phyloP scores from a whole-genome alignment of 2,329 filamentous ascomycete genomes.

The Nigrograna mackinnonii region DNA sequence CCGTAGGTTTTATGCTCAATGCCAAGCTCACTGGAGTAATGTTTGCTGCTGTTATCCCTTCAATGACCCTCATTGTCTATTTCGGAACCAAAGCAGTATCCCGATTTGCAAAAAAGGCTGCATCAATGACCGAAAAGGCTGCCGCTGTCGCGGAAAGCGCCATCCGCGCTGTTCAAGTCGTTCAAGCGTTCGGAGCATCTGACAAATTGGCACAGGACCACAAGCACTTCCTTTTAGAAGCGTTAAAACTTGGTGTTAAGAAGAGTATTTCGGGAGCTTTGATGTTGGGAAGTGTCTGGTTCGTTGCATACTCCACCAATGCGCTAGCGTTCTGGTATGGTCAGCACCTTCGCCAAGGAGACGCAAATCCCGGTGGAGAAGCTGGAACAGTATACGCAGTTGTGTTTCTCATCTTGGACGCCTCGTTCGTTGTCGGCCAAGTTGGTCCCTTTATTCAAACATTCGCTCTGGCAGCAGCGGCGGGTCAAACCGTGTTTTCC shows the following conservation, averaged over 20 bases:
- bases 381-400: slow-evolving; percentile 65
- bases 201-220: slow-evolving; percentile 44
- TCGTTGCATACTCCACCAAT: slow-evolving; percentile 50
- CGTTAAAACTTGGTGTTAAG: slow-evolving; percentile 41
- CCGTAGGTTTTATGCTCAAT: slow-evolving; percentile 50
- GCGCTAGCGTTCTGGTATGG: slow-evolving; percentile 52
- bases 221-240: slow-evolving; percentile 33
- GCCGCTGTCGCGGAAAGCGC: slow-evolving; percentile 50
- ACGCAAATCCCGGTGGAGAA: slow-evolving; percentile 17
- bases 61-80: slow-evolving; percentile 49
- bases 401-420: slow-evolving; percentile 66
- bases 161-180: slow-evolving; percentile 50
- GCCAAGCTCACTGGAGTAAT: slow-evolving; percentile 47
- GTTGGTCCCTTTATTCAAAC: slow-evolving; percentile 66
- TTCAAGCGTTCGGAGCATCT: slow-evolving; percentile 53
- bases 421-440: slow-evolving; percentile 65
- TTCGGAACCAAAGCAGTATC: slow-evolving; percentile 47
- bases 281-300: slow-evolving; percentile 49
- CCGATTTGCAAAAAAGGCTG: slow-evolving; percentile 42
- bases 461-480: slow-evolving; percentile 57
- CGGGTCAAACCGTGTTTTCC: slow-evolving; percentile 49
- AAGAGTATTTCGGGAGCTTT: slow-evolving; percentile 45
- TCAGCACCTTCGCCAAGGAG: slow-evolving; percentile 26
- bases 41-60: slow-evolving; percentile 51
- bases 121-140: slow-evolving; percentile 45